Base-by-base conservation (phyloP, 768 basidiomycete species). In the Russula olivacea region DNA sequence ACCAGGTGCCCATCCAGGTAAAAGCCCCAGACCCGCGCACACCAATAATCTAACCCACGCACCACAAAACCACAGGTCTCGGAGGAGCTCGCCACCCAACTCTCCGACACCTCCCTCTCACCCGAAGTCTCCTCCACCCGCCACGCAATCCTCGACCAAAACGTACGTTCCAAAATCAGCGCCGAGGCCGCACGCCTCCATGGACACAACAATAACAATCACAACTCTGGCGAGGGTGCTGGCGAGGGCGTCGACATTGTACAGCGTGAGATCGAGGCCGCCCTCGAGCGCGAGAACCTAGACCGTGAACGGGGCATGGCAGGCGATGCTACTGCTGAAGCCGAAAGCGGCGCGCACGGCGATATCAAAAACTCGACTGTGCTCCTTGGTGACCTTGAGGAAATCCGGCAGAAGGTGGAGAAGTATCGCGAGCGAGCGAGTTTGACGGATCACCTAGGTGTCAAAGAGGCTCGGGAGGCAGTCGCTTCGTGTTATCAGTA, bases 211-310 rank as follows among this genome's bases (percentile, higher is more conserved):
- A 83, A 84, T 63, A 12, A 9, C 72, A 83, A 84, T 63, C 8
- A 9, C 19, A 9, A 5, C 28, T 0, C 8, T 12, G 12, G 4
- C 4, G 10, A 28, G 8, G 15, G 21, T 1, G 12, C 8, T 2
- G 53, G 15, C 38, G 76, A 78, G 38, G 85, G 91, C 70, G 93
- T 93, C 72, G 84, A 85, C 65, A 72, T 76, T 40, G 85, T 95
- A 12, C 83, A 81, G 48, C 76, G 78, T 52, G 83, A 91, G 75
- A 92, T 95, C 38, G 87, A 90, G 69, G 76, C 72, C 36, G 90
- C 89, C 1, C 77, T 95, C 53, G 89, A 94, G 77, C 88, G 86
- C 76, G 92, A 94, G 77, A 95, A 94, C 74, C 73, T 94, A 55
- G 89, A 93, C 73, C 80, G 81, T 61, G 91, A 93, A 74, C 80